phyloP scores from a whole-genome alignment of 495 filamentous ascomycete genomes.

The Penicillium coffeae region DNA sequence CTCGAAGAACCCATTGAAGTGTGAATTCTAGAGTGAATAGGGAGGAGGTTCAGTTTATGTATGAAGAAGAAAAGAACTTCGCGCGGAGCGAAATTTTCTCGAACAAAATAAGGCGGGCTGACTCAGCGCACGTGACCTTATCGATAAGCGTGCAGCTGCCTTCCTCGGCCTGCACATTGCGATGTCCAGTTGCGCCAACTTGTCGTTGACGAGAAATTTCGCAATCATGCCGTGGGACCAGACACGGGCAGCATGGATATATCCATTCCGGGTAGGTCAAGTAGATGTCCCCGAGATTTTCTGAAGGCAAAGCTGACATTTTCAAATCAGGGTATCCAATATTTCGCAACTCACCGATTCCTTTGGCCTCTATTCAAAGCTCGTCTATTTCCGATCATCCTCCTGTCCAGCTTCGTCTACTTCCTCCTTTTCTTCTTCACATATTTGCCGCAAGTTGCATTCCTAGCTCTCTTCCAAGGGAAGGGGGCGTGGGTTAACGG shows the following conservation, averaged over 20 bases:
- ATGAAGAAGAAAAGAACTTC: conserved; percentile 37
- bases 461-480: conserved; percentile 61
- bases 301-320: neutral
- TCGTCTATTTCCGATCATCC: conserved; percentile 54
- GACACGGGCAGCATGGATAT: conserved; percentile 49
- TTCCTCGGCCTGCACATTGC: neutral
- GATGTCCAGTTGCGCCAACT: no score
- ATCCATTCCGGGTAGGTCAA: conserved; percentile 49
- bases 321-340: conserved; percentile 51
- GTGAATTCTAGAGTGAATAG: conserved; percentile 48
- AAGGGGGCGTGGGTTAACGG: conserved; percentile 58
- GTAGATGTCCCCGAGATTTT: neutral
- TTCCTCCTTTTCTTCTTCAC: conserved; percentile 58
- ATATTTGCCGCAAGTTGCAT: conserved; percentile 59
- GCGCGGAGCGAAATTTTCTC: conserved; percentile 21
- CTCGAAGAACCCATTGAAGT: conserved; percentile 41
- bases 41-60: conserved; percentile 42
- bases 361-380: conserved; percentile 60
- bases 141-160: conserved; percentile 38
- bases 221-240: conserved; percentile 17
- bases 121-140: conserved; percentile 28
- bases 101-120: conserved; percentile 12
- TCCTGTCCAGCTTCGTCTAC: conserved; percentile 59
- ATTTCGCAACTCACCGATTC: conserved; percentile 56
- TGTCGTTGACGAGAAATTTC: neutral